These are phyloP conservation scores for Leccinum fibrillosum DNA, from an alignment of 768 basidiomycete genomes.

Conservation along the genomic window DNA sequence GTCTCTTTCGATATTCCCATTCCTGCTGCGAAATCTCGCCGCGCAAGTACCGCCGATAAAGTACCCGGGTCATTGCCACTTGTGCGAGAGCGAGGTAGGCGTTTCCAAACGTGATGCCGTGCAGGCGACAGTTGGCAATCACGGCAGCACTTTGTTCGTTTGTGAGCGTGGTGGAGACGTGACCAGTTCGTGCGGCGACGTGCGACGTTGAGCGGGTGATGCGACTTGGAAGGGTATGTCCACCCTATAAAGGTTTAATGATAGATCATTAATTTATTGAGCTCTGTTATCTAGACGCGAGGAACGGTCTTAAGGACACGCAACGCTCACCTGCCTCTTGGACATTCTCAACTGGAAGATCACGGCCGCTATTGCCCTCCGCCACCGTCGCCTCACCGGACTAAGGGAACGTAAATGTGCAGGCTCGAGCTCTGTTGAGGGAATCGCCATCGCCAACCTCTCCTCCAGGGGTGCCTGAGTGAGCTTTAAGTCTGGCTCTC, in stretches of 20 bases:
- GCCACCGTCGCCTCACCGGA: constrained; percentile 43
- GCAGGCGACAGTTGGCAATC: constrained; percentile 37
- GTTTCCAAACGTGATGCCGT: constrained; percentile 49
- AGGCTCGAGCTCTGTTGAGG: constrained; percentile 39
- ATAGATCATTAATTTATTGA: constrained; percentile 33
- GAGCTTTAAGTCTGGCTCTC: not conserved
- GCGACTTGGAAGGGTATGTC: constrained; percentile 51
- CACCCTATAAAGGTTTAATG: constrained; percentile 41
- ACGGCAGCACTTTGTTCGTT: constrained; percentile 31
- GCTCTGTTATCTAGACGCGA: not conserved
- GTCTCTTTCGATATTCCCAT: constrained; percentile 48
- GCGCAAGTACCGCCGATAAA: constrained; percentile 43
- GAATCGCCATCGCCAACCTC: constrained; percentile 39
- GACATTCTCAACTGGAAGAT: constrained; percentile 33
- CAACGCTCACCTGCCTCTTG: constrained; percentile 35
- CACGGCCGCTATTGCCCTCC: constrained; percentile 39
- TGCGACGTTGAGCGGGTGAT: constrained; percentile 33
- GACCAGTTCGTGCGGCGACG: constrained; percentile 36
- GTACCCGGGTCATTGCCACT: constrained; percentile 48
- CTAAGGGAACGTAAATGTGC: constrained; percentile 26
- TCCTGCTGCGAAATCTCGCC: constrained; percentile 51
- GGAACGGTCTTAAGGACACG: not conserved
- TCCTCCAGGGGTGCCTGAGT: constrained; percentile 29
- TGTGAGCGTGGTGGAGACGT: constrained; percentile 25
- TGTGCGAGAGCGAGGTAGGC: constrained; percentile 50